Evolutionary conservation across 345 rosid genomes (phyloP).

Genomic region (Acer yangbiense): DNA sequence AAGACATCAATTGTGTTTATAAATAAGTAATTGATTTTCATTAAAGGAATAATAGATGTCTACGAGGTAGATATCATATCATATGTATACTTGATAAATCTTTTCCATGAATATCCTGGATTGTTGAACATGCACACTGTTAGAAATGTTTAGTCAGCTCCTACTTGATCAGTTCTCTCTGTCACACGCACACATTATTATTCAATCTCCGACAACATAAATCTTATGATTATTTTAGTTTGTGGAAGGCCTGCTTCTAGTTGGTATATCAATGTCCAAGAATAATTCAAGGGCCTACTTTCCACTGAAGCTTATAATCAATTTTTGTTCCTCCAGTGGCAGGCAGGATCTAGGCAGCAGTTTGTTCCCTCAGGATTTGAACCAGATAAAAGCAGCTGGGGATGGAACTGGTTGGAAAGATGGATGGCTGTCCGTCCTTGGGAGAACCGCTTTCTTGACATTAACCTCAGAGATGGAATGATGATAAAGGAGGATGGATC

Average conservation of each 20-base stretch:
- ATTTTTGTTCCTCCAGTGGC: constrained; percentile 68
- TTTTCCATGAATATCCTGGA: background rate
- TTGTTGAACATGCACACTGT: background rate
- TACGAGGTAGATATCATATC: background rate
- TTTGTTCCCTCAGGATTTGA: constrained; percentile 64
- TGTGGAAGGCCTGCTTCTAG: background rate
- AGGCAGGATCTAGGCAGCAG: constrained; percentile 83
- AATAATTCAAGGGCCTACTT: background rate
- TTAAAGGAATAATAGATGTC: background rate
- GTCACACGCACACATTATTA: constrained; percentile 9
- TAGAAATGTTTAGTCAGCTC: background rate
- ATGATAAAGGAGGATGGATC: constrained; percentile 53
- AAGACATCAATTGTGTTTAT: background rate
- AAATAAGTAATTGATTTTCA: background rate
- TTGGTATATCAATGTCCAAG: background rate
- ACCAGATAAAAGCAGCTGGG: constrained; percentile 99
- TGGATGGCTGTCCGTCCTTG: constrained; percentile 99
- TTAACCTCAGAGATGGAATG: constrained; percentile 76
- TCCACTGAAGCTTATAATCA: background rate
- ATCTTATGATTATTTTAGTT: background rate
- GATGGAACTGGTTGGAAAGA: constrained; percentile 99
- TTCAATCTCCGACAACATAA: constrained; percentile 6
- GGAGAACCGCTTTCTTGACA: constrained; percentile 97
- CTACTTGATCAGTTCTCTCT: background rate
- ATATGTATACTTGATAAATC: background rate